Evolutionary conservation across 495 filamentous ascomycete genomes (phyloP).

Genomic region (Penicillium parvum): DNA sequence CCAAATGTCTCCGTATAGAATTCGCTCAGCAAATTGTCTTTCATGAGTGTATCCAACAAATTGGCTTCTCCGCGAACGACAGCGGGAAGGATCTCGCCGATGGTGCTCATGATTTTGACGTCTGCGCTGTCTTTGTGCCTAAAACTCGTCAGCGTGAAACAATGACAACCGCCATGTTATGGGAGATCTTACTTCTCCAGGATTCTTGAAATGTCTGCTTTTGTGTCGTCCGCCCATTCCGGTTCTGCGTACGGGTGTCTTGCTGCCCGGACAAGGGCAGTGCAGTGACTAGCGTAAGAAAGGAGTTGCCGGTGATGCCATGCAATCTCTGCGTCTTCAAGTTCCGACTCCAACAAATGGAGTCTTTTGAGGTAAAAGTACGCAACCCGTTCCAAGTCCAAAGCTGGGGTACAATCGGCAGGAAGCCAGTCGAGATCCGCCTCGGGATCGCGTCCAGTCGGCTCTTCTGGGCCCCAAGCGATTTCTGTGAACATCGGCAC

Average conservation of each 20-base stretch:
- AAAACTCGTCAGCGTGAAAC: not conserved
- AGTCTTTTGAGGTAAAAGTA: constrained; percentile 22
- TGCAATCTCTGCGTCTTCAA: not conserved
- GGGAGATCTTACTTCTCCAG: constrained; percentile 15
- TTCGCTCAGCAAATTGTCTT: constrained; percentile 33
- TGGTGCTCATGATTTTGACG: constrained; percentile 16
- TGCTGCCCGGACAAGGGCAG: constrained; percentile 7
- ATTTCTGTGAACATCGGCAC: constrained; percentile 21
- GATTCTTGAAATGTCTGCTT: constrained; percentile 28
- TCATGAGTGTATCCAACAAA: constrained; percentile 39
- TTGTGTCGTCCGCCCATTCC: constrained; percentile 35
- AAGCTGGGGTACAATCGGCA: not conserved
- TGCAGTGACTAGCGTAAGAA: constrained; percentile 12
- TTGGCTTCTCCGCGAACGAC: constrained; percentile 37
- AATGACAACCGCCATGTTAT: not conserved
- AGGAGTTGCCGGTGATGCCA: constrained; percentile 13
- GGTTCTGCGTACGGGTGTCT: constrained; percentile 12
- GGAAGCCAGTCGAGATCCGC: not conserved
- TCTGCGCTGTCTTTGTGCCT: constrained; percentile 20
- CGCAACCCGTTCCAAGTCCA: constrained; percentile 17
- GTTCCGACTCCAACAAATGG: not conserved
- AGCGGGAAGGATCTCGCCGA: constrained; percentile 35
- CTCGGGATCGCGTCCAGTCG: not conserved
- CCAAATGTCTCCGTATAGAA: constrained; percentile 31
- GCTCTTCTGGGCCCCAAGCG: constrained; percentile 16